Evolutionary conservation across 2,329 filamentous ascomycete genomes (phyloP).

Genomic region (Daldinia eschscholtzii): DNA sequence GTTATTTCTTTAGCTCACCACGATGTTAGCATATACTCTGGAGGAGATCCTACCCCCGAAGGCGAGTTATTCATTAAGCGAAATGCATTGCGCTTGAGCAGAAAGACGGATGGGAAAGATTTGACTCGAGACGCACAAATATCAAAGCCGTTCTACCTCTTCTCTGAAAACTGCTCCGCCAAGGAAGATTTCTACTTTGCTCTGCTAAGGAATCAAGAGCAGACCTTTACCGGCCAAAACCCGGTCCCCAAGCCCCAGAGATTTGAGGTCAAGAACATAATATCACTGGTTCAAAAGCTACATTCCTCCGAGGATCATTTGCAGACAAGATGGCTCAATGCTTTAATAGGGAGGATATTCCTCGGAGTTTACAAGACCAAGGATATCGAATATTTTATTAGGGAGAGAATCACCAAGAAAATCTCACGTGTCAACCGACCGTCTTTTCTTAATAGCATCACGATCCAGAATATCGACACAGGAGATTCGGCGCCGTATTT

Average conservation of each 20-base stretch:
- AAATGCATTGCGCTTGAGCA: conserved; percentile 86
- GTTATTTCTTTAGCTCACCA: conserved; percentile 94
- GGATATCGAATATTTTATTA: conserved; percentile 82
- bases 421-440: conserved; percentile 94
- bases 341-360: conserved; percentile 88
- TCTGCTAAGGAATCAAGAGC: conserved; percentile 85
- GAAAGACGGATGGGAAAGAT: conserved; percentile 69
- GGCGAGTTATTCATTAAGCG: conserved; percentile 96
- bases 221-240: conserved; percentile 68
- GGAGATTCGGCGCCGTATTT: conserved; percentile 89
- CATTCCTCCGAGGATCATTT: conserved; percentile 93
- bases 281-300: conserved; percentile 87
- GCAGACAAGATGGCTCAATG: conserved; percentile 94
- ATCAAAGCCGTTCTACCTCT: conserved; percentile 90
- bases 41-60: conserved; percentile 82
- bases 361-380: conserved; percentile 87
- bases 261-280: conserved; percentile 88
- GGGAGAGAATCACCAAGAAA: conserved; percentile 93
- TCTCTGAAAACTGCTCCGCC: conserved; percentile 93
- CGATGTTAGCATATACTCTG: conserved; percentile 85
- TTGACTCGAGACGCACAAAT: conserved; percentile 66
- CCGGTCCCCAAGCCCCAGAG: conserved; percentile 76
- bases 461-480: conserved; percentile 85
- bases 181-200: conserved; percentile 99
- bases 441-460: conserved; percentile 86